Conservation (phyloP, 306 rosid genomes). For the Acacia confusa region DNA sequence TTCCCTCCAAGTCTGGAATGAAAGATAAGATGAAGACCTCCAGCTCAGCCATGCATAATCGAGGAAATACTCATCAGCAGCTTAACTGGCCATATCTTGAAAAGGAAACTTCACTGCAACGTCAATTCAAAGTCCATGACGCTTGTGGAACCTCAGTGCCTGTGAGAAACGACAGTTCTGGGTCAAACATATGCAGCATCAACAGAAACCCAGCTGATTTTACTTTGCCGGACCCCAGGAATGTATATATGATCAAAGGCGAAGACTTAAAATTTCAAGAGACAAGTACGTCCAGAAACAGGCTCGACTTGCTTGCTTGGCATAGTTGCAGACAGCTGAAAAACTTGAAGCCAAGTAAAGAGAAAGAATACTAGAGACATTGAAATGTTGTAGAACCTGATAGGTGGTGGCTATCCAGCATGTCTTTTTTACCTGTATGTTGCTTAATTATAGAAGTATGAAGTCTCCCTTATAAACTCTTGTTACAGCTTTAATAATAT, state of each 20-base stretch:
- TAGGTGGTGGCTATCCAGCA: conserved; percentile 49
- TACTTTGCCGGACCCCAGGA: conserved; percentile 60
- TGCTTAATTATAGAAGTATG: conserved; percentile 15
- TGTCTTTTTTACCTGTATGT: conserved; percentile 15
- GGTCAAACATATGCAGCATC: conserved; percentile 47
- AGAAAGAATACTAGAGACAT: conserved; percentile 44
- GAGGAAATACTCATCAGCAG: conserved; percentile 37
- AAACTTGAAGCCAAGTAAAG: conserved; percentile 48
- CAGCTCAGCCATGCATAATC: conserved; percentile 40
- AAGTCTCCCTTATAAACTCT: background rate
- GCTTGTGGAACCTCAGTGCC: conserved; percentile 44
- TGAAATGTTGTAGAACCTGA: conserved; percentile 43
- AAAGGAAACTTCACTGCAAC: conserved; percentile 40
- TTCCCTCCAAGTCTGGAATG: conserved; percentile 49
- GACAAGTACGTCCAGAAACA: conserved; percentile 36
- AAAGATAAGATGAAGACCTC: conserved; percentile 57
- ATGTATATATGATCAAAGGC: conserved; percentile 81
- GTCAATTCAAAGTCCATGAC: conserved; percentile 39
- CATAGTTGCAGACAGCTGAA: conserved; percentile 56
- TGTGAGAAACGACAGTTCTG: conserved; percentile 38
- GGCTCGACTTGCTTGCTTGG: conserved; percentile 32
- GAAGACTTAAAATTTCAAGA: conserved; percentile 71
- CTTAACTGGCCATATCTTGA: conserved; percentile 33
- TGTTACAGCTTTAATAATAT: conserved; percentile 8
- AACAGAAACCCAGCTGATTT: conserved; percentile 98